phyloP scores from a whole-genome alignment of 495 filamentous ascomycete genomes.

The Aspergillus saccharolyticus region DNA sequence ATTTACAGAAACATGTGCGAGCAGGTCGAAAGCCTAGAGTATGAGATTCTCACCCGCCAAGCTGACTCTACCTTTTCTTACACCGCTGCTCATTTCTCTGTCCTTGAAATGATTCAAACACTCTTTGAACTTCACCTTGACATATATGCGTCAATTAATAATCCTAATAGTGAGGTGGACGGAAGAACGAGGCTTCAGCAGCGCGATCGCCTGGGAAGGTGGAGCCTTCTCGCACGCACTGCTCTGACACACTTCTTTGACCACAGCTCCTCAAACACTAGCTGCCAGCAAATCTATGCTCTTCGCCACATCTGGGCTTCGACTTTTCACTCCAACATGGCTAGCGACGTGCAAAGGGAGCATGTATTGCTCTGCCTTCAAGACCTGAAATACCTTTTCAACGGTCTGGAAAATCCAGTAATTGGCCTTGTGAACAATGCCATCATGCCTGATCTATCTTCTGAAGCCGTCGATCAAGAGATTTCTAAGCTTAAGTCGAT shows the following conservation, averaged over 20 bases:
- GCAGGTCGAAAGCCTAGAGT: conserved; percentile 35
- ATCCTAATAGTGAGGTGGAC: conserved; percentile 65
- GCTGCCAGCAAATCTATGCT: conserved; percentile 25
- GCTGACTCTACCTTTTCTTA: conserved; percentile 24
- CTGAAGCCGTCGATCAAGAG: conserved; percentile 75
- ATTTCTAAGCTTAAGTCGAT: conserved; percentile 87
- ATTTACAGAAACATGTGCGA: conserved; percentile 53
- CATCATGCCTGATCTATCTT: conserved; percentile 84
- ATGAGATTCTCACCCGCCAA: conserved; percentile 26
- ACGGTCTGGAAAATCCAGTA: conserved; percentile 31
- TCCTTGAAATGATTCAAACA: conserved; percentile 62
- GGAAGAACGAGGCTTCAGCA: conserved; percentile 53
- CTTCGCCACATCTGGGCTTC: conserved; percentile 81
- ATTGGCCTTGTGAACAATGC: conserved; percentile 79
- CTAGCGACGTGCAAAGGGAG: conserved; percentile 63
- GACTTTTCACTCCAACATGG: conserved; percentile 66
- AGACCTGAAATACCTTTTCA: conserved; percentile 54
- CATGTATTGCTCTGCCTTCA: conserved; percentile 77
- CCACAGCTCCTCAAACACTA: conserved; percentile 19
- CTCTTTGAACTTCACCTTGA: conserved; percentile 89
- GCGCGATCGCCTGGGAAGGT: conserved; percentile 65
- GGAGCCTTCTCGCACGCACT: conserved; percentile 66
- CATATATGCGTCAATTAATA: conserved; percentile 70
- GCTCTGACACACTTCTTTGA: conserved; percentile 50
- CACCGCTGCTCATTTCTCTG: conserved; percentile 19